Evolutionary conservation across 148 eudicot species (phyloP), one percentile per base, ranked within the genome.

Genomic region (Cornus suecica): DNA sequence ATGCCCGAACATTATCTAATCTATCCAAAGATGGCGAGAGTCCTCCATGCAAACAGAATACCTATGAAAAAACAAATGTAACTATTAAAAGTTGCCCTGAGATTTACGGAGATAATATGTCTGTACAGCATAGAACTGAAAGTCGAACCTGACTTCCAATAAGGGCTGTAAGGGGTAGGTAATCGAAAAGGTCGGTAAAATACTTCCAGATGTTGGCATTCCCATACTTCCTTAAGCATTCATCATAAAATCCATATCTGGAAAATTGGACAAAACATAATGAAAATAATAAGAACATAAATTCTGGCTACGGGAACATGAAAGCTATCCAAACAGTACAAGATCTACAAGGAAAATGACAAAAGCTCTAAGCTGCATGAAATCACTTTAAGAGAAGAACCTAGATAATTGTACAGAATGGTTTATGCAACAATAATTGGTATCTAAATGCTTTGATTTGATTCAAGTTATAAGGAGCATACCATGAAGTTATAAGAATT

Each of bases 161-260:
- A 73, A 94, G 92, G 66, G 99, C 99, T 83, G 99, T 92, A 77
- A 94, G 90, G 76, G 97, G 97, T 67, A 94, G 88, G 82, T 94
- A 92, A 83, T 94, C 99, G 77, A 94, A 94, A 69, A 94, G 92
- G 82, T 94, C 99, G 60, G 99, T 94, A 70, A 92, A 94, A 81
- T 82, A 91, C 90, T 92, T 94, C 98, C 98, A 94, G 77, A 92
- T 94, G 77, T 92, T 94, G 25, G 99, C 99, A 85, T 92, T 94
- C 61, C 99, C 99, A 37, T 94, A 94, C 83, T 92, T 94, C 90
- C 99, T 89, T 78, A 90, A 84, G 84, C 99, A 94, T 83, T 94
- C 99, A 79, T 94, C 99, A 86, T 94, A 94, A 71, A 94, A 94
- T 13, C 99, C 99, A 82, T 94, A 94, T 75, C 99, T 95, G 92